Conservation (phyloP, 768 basidiomycete genomes). For the Lepiota subincarnata region DNA sequence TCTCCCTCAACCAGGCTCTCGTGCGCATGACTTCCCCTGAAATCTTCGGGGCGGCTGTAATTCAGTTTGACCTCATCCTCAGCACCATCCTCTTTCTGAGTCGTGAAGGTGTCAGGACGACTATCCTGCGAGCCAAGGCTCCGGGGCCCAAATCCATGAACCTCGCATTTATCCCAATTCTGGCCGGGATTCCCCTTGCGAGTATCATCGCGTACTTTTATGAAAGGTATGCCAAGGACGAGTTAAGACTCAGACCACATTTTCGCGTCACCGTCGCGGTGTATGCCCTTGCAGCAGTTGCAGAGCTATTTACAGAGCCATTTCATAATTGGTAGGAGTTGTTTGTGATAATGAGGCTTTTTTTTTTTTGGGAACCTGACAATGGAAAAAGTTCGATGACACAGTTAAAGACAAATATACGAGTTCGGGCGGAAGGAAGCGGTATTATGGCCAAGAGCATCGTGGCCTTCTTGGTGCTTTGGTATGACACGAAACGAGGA, state of each 20-base stretch:
- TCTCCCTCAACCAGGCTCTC: slow-evolving; percentile 82
- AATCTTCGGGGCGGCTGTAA: slow-evolving; percentile 85
- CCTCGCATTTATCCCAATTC: slow-evolving; percentile 62
- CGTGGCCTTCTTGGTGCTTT: slow-evolving; percentile 63
- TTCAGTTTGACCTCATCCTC: slow-evolving; percentile 90
- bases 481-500: slow-evolving; percentile 49
- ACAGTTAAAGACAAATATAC: slow-evolving; percentile 59
- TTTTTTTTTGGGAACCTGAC: neutral
- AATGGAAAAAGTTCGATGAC: slow-evolving; percentile 50
- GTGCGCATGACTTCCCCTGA: slow-evolving; percentile 80
- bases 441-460: slow-evolving; percentile 75
- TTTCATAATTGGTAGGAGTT: slow-evolving; percentile 65
- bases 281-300: slow-evolving; percentile 70
- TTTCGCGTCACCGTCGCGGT: slow-evolving; percentile 60
- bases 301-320: slow-evolving; percentile 83
- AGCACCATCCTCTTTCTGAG: slow-evolving; percentile 90
- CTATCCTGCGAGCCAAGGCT: slow-evolving; percentile 59
- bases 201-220: slow-evolving; percentile 51
- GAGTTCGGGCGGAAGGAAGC: slow-evolving; percentile 83
- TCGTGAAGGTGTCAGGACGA: slow-evolving; percentile 89
- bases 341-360: neutral
- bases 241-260: slow-evolving; percentile 57
- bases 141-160: slow-evolving; percentile 21
- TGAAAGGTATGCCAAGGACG: slow-evolving; percentile 42
- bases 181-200: slow-evolving; percentile 66